These are phyloP conservation scores for Calvatia gigantea DNA, from an alignment of 768 basidiomycete genomes.

Conservation along the genomic window DNA sequence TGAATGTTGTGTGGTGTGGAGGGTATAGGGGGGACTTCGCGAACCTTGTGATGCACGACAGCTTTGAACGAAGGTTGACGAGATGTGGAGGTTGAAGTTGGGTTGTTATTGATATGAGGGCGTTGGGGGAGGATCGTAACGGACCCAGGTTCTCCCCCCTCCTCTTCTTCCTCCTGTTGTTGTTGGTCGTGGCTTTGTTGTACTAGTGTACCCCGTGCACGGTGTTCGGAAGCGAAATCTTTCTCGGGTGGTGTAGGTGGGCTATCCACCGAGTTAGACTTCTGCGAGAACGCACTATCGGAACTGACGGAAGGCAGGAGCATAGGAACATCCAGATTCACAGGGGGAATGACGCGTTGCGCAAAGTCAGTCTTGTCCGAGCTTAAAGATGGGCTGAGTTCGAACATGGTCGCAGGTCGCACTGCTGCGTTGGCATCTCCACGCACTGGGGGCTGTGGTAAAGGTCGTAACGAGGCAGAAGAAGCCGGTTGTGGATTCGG, in stretches of 20 bases:
- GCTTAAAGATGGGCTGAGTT: constrained; percentile 23
- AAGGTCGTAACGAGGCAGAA: constrained; percentile 7
- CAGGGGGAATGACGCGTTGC: constrained; percentile 33
- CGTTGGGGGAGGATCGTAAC: constrained; percentile 20
- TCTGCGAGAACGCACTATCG: constrained; percentile 17
- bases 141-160: constrained; percentile 10
- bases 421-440: constrained; percentile 10
- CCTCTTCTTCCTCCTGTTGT: too few relatives aligned
- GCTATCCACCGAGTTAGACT: constrained; percentile 32
- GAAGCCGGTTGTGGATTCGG: background rate
- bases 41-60: constrained; percentile 55
- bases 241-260: constrained; percentile 32
- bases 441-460: background rate
- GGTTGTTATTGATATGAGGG: constrained; percentile 10
- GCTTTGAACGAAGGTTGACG: constrained; percentile 42
- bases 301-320: constrained; percentile 25
- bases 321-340: constrained; percentile 33
- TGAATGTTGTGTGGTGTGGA: background rate
- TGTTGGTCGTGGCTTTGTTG: too few relatives aligned
- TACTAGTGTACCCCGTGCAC: too few relatives aligned
- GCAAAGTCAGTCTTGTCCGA: constrained; percentile 32
- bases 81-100: constrained; percentile 9
- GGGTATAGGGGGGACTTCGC: constrained; percentile 24
- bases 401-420: constrained; percentile 35
- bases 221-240: constrained; percentile 8